Percentiles rank a stretch among this genome's conserved stretches.
Conservation (phyloP, 2,329 filamentous ascomycete species). For the Raffaelea ambrosiae region DNA sequence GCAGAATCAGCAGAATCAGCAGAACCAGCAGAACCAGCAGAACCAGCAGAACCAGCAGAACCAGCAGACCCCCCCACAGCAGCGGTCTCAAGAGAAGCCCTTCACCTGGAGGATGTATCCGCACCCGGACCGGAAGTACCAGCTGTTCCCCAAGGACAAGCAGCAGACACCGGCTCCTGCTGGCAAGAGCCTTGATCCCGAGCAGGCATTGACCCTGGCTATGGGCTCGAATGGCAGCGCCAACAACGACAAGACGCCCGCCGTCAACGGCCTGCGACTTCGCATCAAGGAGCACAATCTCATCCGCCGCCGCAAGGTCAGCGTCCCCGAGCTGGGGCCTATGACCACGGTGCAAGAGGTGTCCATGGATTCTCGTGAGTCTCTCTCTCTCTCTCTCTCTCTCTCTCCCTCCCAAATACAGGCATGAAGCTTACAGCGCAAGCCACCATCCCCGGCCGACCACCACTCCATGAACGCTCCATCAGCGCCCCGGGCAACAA, state of each 20-base stretch:
- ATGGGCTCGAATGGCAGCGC: slow-evolving; percentile 24
- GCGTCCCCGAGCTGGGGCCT: slow-evolving; percentile 54
- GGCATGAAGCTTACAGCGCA: slow-evolving; percentile 6
- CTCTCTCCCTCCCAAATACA: background rate
- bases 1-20: background rate
- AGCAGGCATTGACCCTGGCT: slow-evolving; percentile 37
- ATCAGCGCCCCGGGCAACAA: slow-evolving; percentile 50
- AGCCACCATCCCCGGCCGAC: slow-evolving; percentile 61
- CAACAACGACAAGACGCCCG: background rate
- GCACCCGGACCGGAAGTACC: slow-evolving; percentile 50
- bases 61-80: slow-evolving; percentile 2
- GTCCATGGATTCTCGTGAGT: slow-evolving; percentile 63
- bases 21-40: slow-evolving; percentile 2
- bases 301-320: slow-evolving; percentile 52
- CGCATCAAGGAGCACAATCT: slow-evolving; percentile 51
- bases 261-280: slow-evolving; percentile 29
- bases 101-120: slow-evolving; percentile 49
- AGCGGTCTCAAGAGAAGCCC: slow-evolving; percentile 33
- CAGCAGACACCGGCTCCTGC: slow-evolving; percentile 28
- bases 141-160: slow-evolving; percentile 49
- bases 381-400: slow-evolving; percentile 4
- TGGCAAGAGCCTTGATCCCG: slow-evolving; percentile 39
- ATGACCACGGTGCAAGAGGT: slow-evolving; percentile 63
- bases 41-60: background rate
- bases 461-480: slow-evolving; percentile 56